Base-by-base conservation (phyloP, 257 asterid genomes). In the Fraxinus quadrangulata region DNA sequence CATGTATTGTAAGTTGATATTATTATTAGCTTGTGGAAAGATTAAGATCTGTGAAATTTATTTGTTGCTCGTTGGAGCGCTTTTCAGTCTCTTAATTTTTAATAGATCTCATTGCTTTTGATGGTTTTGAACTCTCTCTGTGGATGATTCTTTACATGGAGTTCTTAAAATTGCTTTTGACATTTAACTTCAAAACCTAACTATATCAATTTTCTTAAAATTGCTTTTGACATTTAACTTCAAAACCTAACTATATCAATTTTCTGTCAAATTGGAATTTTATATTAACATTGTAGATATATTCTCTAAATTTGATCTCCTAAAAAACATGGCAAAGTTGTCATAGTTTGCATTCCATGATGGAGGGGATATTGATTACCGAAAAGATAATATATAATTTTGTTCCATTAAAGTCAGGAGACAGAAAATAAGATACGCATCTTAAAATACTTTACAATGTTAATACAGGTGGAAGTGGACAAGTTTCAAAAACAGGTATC, bases 381-480 rank as follows among this genome's bases (percentile, higher is more conserved):
- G 61, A 37, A 63, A 75, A 16, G 65, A 3, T 26, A 65, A 75
- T 71, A 30, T 54, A 30, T 54, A 40, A 59, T 42, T 79, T 36
- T 37, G 34, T 17, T 45, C 47, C 1, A 2, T 31, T 39, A 6
- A 28, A 36, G 68, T 45, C 14, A 2, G 4, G 16, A 10, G 24
- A 23, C 17, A 49, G 70, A 76, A 71, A 72, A 51, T 77, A 24
- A 51, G 12, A 39, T 21, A 11, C 24, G 19, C 24, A 28, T 1
- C 37, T 8, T 47, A 47, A 47, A 42, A 54, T 70, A 34, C 6
- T 36, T 33, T 34, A 10, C 34, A 30, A 28, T 34, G 77, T 0
- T 69, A 42, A 79, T 77, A 31, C 85, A 86, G 92, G 87, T 76
- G 81, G 83, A 70, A 75, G 78, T 61, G 81, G 61, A 51, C 79